Conservation (phyloP, 805 yeast species). For the Nakazawaea wickerhamii region DNA sequence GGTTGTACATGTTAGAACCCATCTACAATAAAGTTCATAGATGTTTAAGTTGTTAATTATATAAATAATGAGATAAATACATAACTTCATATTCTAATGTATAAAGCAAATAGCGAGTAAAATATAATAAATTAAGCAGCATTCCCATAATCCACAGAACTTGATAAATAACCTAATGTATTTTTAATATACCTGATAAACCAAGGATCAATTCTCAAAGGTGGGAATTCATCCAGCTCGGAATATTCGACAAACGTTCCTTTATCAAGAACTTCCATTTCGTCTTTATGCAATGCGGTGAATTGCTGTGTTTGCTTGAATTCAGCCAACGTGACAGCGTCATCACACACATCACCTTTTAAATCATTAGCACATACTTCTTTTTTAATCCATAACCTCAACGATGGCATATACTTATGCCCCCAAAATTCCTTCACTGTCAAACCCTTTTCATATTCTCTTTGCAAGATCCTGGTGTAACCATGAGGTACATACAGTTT, state of each 20-base stretch:
- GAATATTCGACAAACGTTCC: conserved; percentile 10
- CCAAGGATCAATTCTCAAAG: conserved; percentile 17
- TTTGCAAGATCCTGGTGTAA: conserved; percentile 33
- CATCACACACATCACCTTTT: conserved; percentile 25
- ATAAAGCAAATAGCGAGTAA: no score
- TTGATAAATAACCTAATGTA: conserved; percentile 1
- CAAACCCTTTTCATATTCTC: conserved; percentile 43
- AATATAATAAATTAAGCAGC: no score
- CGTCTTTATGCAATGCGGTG: conserved; percentile 24
- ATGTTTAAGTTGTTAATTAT: not conserved
- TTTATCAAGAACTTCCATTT: conserved; percentile 19
- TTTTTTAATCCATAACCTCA: conserved; percentile 50
- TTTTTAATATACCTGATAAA: conserved; percentile 13
- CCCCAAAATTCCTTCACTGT: conserved; percentile 31
- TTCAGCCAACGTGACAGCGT: conserved; percentile 25
- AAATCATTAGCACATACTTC: conserved; percentile 23
- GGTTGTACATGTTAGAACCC: conserved; percentile 23
- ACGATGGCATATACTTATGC: conserved; percentile 42
- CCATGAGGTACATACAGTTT: conserved; percentile 47
- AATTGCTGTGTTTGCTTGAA: conserved; percentile 26
- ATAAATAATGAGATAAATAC: not conserved
- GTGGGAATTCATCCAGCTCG: conserved; percentile 12
- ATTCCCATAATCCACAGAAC: conserved; percentile 4
- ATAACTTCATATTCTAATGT: not conserved
- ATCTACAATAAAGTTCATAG: conserved; percentile 18